Percentiles rank a stretch among this genome's conserved stretches.
phyloP scores from a whole-genome alignment of 208 protist species.

The Lotmaria passim region DNA sequence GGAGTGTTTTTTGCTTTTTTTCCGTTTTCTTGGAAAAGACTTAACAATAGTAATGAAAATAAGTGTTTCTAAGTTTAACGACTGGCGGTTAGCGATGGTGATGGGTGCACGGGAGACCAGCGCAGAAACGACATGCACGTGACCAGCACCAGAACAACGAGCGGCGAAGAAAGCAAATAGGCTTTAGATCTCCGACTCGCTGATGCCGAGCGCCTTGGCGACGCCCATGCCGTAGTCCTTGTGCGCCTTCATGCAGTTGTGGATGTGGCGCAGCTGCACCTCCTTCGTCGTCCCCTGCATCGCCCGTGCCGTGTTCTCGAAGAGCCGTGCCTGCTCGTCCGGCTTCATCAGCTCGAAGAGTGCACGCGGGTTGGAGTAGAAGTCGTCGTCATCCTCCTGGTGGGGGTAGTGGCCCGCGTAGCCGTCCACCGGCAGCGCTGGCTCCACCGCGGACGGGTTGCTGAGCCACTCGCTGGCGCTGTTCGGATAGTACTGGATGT shows the following conservation, averaged over 20 bases:
- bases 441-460: neutral
- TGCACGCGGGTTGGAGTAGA: slow-evolving; percentile 8
- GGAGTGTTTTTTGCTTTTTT: too few relatives aligned
- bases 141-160: too few relatives aligned
- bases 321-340: slow-evolving; percentile 6
- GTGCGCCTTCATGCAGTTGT: slow-evolving; percentile 5
- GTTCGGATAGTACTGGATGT: slow-evolving; percentile 72
- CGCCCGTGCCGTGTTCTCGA: slow-evolving; percentile 15
- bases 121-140: too few relatives aligned
- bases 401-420: slow-evolving; percentile 3
- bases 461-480: slow-evolving; percentile 20
- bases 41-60: too few relatives aligned
- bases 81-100: too few relatives aligned
- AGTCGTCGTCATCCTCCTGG: slow-evolving; percentile 16
- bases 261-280: slow-evolving; percentile 10
- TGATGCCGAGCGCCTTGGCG: slow-evolving; percentile 8
- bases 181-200: slow-evolving; percentile 6
- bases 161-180: too few relatives aligned
- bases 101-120: too few relatives aligned
- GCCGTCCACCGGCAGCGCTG: slow-evolving; percentile 2
- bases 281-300: neutral
- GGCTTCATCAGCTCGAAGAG: slow-evolving; percentile 16
- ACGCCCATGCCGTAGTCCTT: slow-evolving; percentile 17
- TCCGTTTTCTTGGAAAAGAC: too few relatives aligned
- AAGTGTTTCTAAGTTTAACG: too few relatives aligned